Evolutionary conservation across 176 grass and related monocot genomes (phyloP), one percentile per base, ranked within the genome.

Genomic region (Bolboschoenus planiculmis): DNA sequence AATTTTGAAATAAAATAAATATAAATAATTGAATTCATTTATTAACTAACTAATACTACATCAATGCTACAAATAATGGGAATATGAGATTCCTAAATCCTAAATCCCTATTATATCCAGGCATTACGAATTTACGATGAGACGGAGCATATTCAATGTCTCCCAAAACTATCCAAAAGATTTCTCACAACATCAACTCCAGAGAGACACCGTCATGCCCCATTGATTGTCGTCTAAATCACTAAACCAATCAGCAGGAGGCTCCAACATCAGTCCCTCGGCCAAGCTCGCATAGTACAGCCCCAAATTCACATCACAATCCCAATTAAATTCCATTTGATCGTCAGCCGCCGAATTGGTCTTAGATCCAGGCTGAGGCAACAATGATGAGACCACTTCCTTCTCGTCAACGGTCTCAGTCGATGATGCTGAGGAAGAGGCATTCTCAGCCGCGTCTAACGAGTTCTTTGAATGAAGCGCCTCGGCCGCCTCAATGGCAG

Each of bases 221-320:
- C 79, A 82, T 27, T 60, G 31, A 46, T 64, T 33, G 55, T 64
- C 79, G 4, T 82, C 79, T 5, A 82, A 50, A 48, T 82, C 36
- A 44, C 3, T 10, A 4, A 48, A 65, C 20, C 39, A 82, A 14
- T 74, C 34, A 8, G 43, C 20, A 54, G 76, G 46, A 30, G 86
- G 83, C 20, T 86, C 78, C 62, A 94, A 39, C 81, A 90, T 84
- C 27, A 91, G 51, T n/a, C 74, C 92, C 76, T 94, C 51, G 18
- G 92, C 87, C 8, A 90, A 84, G 83, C 60, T 87, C 23, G 57
- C 78, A 65, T 86, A 90, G 65, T 94, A 90, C 81, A 5, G n/a
- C 30, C 40, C 35, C 34, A 76, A 2, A 80, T 90, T 83, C 87
- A 83, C 75, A 15, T 81, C 83, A 18, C 34, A 16, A 48, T 82